A percentile compares a stretch with the other conserved stretches of the same genome.
Evolutionary conservation across 2,329 filamentous ascomycete genomes (phyloP).

Genomic region (Aspergillus sp.): DNA sequence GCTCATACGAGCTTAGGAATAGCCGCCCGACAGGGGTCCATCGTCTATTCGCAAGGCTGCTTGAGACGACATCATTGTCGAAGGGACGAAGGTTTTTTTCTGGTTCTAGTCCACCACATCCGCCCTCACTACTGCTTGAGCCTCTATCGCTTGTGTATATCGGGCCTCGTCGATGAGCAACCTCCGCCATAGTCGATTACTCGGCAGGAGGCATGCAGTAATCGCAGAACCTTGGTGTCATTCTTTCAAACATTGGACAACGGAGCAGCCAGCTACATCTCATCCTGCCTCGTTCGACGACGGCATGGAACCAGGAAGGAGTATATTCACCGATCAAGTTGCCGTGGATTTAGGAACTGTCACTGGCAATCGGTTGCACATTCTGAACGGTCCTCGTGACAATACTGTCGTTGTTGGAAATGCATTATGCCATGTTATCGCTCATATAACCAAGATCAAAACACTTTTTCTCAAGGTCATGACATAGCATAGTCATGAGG

Average conservation of each 20-base stretch:
- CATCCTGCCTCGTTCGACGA: background rate
- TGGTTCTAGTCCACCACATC: background rate
- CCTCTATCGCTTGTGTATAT: background rate
- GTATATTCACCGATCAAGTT: background rate
- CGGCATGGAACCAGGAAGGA: background rate
- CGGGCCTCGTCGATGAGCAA: background rate
- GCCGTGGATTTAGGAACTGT: background rate
- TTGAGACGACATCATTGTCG: background rate
- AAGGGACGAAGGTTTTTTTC: background rate
- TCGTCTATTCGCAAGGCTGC: background rate
- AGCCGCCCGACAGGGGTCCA: background rate
- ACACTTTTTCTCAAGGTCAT: background rate
- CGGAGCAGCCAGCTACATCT: background rate
- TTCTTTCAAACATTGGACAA: background rate
- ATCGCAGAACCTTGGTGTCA: background rate
- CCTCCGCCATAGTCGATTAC: background rate
- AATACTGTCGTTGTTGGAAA: background rate
- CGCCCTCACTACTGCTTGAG: background rate
- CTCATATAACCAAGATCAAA: background rate
- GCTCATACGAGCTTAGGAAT: slow-evolving; percentile 1
- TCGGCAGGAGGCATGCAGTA: no score
- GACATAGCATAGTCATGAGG: background rate
- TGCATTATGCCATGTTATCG: background rate
- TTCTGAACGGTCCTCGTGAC: background rate
- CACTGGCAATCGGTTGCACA: background rate